phyloP scores from a whole-genome alignment of 441 rosid genomes.

The Pelargonium myrrhifolium region DNA sequence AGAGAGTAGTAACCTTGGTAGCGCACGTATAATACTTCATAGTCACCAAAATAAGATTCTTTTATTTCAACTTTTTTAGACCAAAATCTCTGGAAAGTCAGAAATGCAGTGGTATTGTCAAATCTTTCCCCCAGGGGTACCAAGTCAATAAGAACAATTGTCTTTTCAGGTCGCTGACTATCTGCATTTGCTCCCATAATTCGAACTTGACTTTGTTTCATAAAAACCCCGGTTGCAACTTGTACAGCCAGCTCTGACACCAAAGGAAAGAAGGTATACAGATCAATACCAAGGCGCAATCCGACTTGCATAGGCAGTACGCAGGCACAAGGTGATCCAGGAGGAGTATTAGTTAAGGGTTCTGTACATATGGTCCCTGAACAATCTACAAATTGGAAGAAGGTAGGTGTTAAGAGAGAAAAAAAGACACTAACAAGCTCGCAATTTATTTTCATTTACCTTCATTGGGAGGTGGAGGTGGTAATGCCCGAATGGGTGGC shows the following conservation, averaged over 20 bases:
- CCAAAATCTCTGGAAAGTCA: slow-evolving; percentile 80
- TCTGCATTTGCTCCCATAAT: slow-evolving; percentile 92
- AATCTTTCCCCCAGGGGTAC: slow-evolving; percentile 75
- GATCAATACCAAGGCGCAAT: slow-evolving; percentile 63
- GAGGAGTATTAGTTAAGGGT: slow-evolving; percentile 83
- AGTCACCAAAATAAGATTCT: slow-evolving; percentile 56
- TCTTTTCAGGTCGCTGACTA: slow-evolving; percentile 72
- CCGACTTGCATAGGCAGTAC: slow-evolving; percentile 93
- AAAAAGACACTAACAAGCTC: slow-evolving; percentile 10
- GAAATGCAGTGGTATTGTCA: slow-evolving; percentile 64
- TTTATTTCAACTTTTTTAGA: slow-evolving; percentile 67
- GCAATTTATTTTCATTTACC: slow-evolving; percentile 33
- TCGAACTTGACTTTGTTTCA: slow-evolving; percentile 92
- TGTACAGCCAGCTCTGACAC: slow-evolving; percentile 80
- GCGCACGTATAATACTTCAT: slow-evolving; percentile 71
- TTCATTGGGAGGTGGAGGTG: slow-evolving; percentile 93
- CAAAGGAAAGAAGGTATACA: slow-evolving; percentile 89
- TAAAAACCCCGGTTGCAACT: slow-evolving; percentile 75
- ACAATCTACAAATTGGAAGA: slow-evolving; percentile 56
- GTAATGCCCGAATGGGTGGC: slow-evolving; percentile 61
- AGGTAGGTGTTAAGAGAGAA: slow-evolving; percentile 11
- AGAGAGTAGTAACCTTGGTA: slow-evolving; percentile 47
- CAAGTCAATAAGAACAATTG: slow-evolving; percentile 67
- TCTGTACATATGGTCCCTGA: slow-evolving; percentile 57
- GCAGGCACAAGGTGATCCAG: slow-evolving; percentile 93